Evolutionary conservation across 805 yeast genomes (phyloP), one percentile per base, ranked within the genome.

Genomic region (Brettanomyces custersianus): DNA sequence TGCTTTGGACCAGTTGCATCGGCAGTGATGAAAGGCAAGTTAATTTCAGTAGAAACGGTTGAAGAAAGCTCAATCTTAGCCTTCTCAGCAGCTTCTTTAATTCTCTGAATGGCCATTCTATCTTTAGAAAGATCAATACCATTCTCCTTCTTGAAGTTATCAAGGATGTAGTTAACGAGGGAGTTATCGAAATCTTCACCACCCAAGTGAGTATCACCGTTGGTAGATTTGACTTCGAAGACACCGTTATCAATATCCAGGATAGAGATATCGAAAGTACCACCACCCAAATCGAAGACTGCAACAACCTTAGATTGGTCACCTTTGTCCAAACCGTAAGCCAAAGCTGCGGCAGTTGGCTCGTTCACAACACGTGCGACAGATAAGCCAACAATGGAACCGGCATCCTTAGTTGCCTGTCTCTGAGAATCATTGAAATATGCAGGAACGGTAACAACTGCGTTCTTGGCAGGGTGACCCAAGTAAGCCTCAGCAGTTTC

Each of bases 221-320:
- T 88, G 59, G 96, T 87, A 44, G 96, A 85, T 71, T 87, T 87
- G 62, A 87, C 96, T 74, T 87, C 96, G 55, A 87, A 87, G 49
- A 87, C 96, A 74, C 96, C 96, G 60, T 87, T 86, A 68, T 88
- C 95, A 54, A 87, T 88, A 72, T 88, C 96, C 59, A 87, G 74
- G 61, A 87, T 84, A 52, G 96, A 87, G 66, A 87, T 81, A 81
- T 87, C 96, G 62, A 87, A 87, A 55, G 96, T 87, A 78, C 96
- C 96, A 65, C 96, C 96, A 78, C 96, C 96, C 58, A 87, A 74
- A 68, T 87, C 96, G 70, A 88, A 87, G 48, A 87, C 96, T 44
- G 96, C 96, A 52, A 87, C 94, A 44, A 60, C 62, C 40, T 53
- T 57, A 22, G 62, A 48, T 49, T 72, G 77, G 31, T 45, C 49